A percentile compares a stretch with the other conserved stretches of the same genome.
phyloP scores from a whole-genome alignment of 371 early-diverging fungal genomes.

The Mortierella sp. region DNA sequence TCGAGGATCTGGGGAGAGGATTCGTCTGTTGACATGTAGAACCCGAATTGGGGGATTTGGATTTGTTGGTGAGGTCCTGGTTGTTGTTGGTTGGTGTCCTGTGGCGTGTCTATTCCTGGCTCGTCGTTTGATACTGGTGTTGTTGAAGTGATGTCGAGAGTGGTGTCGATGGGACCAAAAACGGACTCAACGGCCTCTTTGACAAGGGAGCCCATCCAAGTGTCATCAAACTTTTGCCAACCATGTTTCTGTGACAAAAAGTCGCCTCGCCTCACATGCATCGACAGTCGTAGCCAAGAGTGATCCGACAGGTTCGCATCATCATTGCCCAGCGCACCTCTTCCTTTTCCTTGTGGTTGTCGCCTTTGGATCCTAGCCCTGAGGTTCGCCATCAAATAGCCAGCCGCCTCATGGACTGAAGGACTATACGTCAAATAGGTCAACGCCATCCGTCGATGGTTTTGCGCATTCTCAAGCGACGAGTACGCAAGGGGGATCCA shows the following conservation, averaged over 20 bases:
- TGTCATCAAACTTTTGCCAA: constrained; percentile 37
- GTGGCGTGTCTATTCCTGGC: neutral
- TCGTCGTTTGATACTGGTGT: neutral
- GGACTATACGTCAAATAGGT: constrained; percentile 26
- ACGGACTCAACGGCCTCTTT: constrained; percentile 23
- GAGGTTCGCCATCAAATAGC: constrained; percentile 15
- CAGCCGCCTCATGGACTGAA: constrained; percentile 31
- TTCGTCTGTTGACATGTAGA: constrained; percentile 37
- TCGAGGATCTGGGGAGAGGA: constrained; percentile 12
- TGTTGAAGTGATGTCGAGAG: neutral
- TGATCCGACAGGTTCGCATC: neutral
- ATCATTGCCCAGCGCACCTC: neutral
- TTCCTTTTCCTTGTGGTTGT: neutral
- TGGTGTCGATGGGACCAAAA: neutral
- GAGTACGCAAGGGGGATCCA: constrained; percentile 36
- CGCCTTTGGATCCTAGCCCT: neutral
- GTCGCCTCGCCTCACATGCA: constrained; percentile 48
- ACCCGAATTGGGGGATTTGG: neutral
- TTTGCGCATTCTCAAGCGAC: constrained; percentile 16
- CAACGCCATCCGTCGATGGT: constrained; percentile 30
- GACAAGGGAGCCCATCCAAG: constrained; percentile 33
- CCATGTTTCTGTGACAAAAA: constrained; percentile 34
- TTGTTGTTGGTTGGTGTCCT: neutral
- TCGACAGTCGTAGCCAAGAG: constrained; percentile 37
- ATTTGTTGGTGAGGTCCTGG: neutral